Evolutionary conservation across 495 filamentous ascomycete genomes (phyloP).

Genomic region (Cairneyella variabilis): DNA sequence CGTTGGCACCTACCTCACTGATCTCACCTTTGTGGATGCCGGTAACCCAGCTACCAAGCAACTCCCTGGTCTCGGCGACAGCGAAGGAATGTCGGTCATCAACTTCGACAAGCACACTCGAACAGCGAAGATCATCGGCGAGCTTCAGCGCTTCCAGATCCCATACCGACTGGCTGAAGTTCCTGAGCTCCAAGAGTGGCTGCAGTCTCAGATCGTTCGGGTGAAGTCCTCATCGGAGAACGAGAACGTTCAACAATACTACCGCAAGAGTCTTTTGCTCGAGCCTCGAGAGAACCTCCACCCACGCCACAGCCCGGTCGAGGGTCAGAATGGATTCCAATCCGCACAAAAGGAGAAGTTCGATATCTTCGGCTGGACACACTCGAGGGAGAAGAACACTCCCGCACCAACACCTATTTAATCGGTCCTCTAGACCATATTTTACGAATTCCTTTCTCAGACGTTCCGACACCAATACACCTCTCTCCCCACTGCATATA

Average conservation of each 20-base stretch:
- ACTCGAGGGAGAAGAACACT: conserved; percentile 40
- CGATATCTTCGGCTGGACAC: conserved; percentile 53
- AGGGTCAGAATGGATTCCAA: conserved; percentile 31
- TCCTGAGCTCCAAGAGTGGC: conserved; percentile 90
- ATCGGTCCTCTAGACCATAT: background rate
- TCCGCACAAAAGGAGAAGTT: conserved; percentile 42
- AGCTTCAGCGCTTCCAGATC: conserved; percentile 95
- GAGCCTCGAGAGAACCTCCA: conserved; percentile 69
- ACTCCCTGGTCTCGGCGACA: conserved; percentile 46
- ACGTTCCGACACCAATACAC: background rate
- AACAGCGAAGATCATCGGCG: conserved; percentile 91
- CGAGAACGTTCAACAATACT: conserved; percentile 76
- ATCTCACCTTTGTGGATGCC: conserved; percentile 81
- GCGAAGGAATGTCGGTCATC: conserved; percentile 69
- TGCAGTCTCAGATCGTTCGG: conserved; percentile 76
- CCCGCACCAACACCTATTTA: conserved; percentile 9
- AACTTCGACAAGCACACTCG: conserved; percentile 98
- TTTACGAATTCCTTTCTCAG: background rate
- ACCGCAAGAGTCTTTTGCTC: conserved; percentile 80
- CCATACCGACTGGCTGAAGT: conserved; percentile 84
- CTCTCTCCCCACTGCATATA: background rate
- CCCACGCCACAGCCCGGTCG: conserved; percentile 45
- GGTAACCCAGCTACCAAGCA: conserved; percentile 81
- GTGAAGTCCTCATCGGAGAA: conserved; percentile 72
- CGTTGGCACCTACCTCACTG: conserved; percentile 94